Percentiles rank a stretch among this genome's conserved stretches.
phyloP scores from a whole-genome alignment of 73 alveolate species.

The Paramecium tetraurelia region DNA sequence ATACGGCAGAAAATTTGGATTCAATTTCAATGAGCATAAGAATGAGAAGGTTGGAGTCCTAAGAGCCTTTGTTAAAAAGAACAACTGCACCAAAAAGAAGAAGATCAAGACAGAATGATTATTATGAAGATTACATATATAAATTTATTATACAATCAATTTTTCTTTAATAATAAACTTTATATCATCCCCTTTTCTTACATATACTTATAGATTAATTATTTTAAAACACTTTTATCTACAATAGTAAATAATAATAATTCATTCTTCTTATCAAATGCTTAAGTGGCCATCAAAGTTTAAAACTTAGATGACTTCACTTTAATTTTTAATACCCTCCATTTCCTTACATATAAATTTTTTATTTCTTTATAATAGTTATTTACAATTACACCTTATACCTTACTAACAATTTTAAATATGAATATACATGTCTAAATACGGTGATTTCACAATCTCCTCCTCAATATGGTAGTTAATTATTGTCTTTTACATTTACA shows the following conservation, averaged over 20 bases:
- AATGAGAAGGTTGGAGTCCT: conserved; percentile 95
- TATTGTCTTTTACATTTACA: background rate
- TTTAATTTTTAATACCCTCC: background rate
- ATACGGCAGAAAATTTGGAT: conserved; percentile 90
- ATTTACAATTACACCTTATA: background rate
- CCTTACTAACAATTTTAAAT: background rate
- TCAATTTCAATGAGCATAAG: conserved; percentile 95
- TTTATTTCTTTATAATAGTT: background rate
- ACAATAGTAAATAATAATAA: background rate
- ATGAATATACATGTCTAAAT: background rate
- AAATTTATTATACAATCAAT: background rate
- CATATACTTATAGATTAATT: conserved; percentile 29
- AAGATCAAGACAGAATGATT: background rate
- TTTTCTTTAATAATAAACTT: conserved; percentile 20
- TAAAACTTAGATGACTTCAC: background rate
- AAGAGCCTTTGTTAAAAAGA: conserved; percentile 92
- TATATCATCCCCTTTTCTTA: conserved; percentile 11
- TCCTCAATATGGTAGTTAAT: conserved; percentile 10
- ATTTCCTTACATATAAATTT: background rate
- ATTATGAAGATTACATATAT: background rate
- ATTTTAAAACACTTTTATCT: conserved; percentile 6
- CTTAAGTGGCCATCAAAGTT: conserved; percentile 6
- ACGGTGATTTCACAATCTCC: background rate
- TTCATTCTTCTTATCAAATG: conserved; percentile 21
- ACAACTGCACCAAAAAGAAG: conserved; percentile 52